Base-by-base conservation (phyloP, 305 asterid genomes). In the Plantago coronopus region DNA sequence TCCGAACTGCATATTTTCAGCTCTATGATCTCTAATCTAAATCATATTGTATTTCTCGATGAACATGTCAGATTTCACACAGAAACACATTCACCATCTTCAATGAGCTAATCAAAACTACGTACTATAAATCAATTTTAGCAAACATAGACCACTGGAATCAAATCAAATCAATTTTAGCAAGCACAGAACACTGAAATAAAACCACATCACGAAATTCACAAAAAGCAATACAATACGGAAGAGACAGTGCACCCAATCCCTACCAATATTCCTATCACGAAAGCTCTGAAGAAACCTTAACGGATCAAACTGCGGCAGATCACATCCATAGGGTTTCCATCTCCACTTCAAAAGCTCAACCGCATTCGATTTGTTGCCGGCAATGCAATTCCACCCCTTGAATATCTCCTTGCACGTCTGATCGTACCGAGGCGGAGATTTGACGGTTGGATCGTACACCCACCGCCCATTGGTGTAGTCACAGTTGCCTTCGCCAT, bases 351-450 rank as follows among this genome's bases (percentile, higher is more conserved):
- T 93, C 60, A 80, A 67, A 69, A 83, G 76, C 50, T 93, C 96
- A 69, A 78, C 22, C 16, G 96, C 95, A 65, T 87, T 89, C 59
- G 87, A 68, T 76, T 87, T 87, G 67, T 78, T 66, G 57, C 85
- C 69, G 38, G 78, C 84, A 49, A 93, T 81, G 78, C 99, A 93
- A 73, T 86, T 93, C 97, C 96, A 89, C n/a, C 99, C 97, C 73
- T 83, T 87, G 80, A 77, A 93, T 69, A 93, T 87, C 86, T 87
- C 99, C 82, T 89, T 93, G 68, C 98, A 91, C 29, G 85, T 81
- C 47, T 80, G 78, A 64, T 83, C 95, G 72, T 91, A 86, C 54
- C 89, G 86, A 59, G 78, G 86, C 57, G 83, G 80, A 50, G 80
- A 72, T 73, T 66, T 77, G 64, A 78, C 69, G 2, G 71, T 57